Base-by-base conservation (phyloP, 2,329 filamentous ascomycete genomes). In the Exophiala spinifera region DNA sequence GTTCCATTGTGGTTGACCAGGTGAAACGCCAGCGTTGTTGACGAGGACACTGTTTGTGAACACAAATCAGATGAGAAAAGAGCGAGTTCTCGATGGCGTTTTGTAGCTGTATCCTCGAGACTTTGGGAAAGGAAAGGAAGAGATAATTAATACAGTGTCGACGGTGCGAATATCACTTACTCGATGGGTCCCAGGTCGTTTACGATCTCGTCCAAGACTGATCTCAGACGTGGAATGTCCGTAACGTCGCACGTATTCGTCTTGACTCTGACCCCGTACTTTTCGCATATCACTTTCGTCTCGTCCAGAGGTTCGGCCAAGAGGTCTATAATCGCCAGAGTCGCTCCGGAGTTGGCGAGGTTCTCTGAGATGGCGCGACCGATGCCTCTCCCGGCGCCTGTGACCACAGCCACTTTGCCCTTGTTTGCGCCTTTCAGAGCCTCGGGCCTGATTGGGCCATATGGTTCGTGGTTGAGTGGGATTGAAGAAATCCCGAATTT, bases 21-120 rank as follows among this genome's bases (percentile, higher is more conserved):
- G 55, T 15, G 63, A 63, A 3, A 59, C 65, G 14, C 65, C 65
- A 13, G 65, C 65, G 39, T 66, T 66, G 59, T 66, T 67, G 39
- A 66, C 61, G 4, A 67, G 57, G 19, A 65, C 65, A 42, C 57
- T 57, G 46, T 33, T 13, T 7, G 45, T n/a, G n/a, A n/a, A n/a
- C n/a, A 13, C 64, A 45, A 10, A 8, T 42, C 25, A 17, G 11
- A 53, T 28, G 52, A 59, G 34, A 3, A 25, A 7, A 4, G 23
- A 25, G 7, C 23, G 7, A 7, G n/a, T n/a, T n/a, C n/a, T n/a
- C n/a, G n/a, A n/a, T n/a, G n/a, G n/a, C n/a, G n/a, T n/a, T n/a
- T n/a, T n/a, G n/a, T n/a, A n/a, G n/a, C n/a, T n/a, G n/a, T n/a
- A n/a, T n/a, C n/a, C n/a, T n/a, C n/a, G n/a, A n/a, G n/a, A n/a